Evolutionary conservation across 306 rosid genomes (phyloP).

Genomic region (Adenanthera pavonina): DNA sequence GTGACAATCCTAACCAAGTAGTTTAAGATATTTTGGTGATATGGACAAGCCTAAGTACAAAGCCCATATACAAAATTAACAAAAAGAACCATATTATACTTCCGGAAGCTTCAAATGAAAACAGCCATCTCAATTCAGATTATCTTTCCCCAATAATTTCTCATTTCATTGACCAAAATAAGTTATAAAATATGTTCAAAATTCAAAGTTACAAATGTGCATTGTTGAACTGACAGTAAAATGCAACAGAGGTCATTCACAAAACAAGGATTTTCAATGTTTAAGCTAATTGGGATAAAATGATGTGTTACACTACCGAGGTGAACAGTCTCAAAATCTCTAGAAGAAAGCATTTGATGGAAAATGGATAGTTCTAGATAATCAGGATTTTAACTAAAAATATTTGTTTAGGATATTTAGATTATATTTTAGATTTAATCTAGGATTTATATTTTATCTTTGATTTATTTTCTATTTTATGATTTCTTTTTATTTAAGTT

Average conservation of each 20-base stretch:
- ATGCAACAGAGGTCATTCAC: not conserved
- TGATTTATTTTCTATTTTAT: too few species aligned
- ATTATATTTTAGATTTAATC: too few species aligned
- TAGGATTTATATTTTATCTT: too few species aligned
- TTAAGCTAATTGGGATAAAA: not conserved
- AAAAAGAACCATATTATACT: not conserved
- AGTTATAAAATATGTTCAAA: not conserved
- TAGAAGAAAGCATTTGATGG: not conserved
- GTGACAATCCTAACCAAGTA: too few species aligned
- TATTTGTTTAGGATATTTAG: too few species aligned
- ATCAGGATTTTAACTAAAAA: too few species aligned
- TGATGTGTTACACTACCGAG: constrained; percentile 4
- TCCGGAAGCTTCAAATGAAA: constrained; percentile 12
- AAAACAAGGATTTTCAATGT: not conserved
- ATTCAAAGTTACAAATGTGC: constrained; percentile 4
- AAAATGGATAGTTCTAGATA: too few species aligned
- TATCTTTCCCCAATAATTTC: constrained; percentile 3
- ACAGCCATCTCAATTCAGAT: constrained; percentile 16
- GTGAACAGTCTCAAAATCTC: not conserved
- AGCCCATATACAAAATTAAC: too few species aligned
- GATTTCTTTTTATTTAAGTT: too few species aligned
- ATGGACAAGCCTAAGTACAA: too few species aligned
- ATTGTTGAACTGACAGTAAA: constrained; percentile 16
- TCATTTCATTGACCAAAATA: not conserved
- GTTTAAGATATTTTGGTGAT: too few species aligned